Percentiles rank a stretch among this genome's conserved stretches.
These are phyloP conservation scores for Venturia oleaginea DNA, from an alignment of 2,329 filamentous ascomycete genomes.

Conservation along the genomic window DNA sequence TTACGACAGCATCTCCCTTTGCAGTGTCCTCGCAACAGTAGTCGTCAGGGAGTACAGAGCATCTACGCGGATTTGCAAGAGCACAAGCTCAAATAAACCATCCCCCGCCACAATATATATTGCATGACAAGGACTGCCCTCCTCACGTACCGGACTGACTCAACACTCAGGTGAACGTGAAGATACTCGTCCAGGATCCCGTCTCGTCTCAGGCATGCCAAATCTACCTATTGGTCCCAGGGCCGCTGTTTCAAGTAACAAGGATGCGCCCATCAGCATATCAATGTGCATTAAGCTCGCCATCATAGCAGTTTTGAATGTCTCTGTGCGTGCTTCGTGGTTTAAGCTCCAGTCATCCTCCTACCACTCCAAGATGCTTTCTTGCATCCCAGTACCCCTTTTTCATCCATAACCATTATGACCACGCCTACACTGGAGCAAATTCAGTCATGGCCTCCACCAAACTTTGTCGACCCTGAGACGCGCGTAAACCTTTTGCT, in stretches of 20 bases:
- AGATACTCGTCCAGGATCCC: not conserved
- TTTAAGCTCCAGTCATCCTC: not conserved
- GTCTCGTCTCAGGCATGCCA: not conserved
- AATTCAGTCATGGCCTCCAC: conserved; percentile 35
- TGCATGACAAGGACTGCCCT: not conserved
- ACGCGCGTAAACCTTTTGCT: conserved; percentile 22
- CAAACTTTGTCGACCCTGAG: conserved; percentile 39
- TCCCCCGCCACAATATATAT: conserved; percentile 1
- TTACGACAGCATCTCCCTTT: not conserved
- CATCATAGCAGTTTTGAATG: not conserved
- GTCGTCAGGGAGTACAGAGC: not conserved
- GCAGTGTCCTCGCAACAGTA: not conserved
- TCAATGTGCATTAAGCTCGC: conserved; percentile 1
- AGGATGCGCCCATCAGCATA: not conserved
- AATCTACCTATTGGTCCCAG: not conserved
- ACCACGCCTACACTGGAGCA: not conserved
- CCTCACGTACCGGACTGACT: not conserved
- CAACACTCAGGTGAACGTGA: not conserved
- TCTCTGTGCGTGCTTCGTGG: not conserved
- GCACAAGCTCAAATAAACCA: not conserved
- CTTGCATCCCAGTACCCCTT: not conserved
- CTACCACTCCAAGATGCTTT: not conserved
- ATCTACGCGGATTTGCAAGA: not conserved
- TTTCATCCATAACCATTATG: conserved; percentile 4
- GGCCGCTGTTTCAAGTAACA: conserved; percentile 5